Conservation (phyloP, 2,329 filamentous ascomycete species). For the Epichloe elymi region DNA sequence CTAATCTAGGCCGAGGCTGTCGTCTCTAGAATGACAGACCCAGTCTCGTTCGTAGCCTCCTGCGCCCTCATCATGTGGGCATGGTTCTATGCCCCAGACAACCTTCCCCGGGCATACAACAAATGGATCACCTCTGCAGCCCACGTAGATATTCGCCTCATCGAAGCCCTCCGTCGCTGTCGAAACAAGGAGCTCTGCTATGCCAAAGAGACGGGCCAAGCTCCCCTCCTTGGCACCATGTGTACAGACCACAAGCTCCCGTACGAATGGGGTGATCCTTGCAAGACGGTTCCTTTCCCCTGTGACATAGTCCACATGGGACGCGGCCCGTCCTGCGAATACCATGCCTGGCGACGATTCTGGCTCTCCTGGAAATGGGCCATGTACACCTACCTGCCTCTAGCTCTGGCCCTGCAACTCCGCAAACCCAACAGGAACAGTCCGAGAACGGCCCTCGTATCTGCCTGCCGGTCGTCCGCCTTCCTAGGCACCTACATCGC, state of each 20-base stretch:
- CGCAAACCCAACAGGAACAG: constrained; percentile 31
- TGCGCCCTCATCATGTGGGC: constrained; percentile 75
- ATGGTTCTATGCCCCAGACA: constrained; percentile 66
- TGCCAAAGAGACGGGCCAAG: constrained; percentile 58
- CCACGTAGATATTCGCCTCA: constrained; percentile 58
- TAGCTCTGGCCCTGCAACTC: constrained; percentile 55
- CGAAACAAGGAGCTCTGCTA: constrained; percentile 53
- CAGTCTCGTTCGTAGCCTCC: constrained; percentile 57
- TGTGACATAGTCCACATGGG: constrained; percentile 81
- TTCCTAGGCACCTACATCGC: constrained; percentile 69
- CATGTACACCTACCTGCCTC: constrained; percentile 62
- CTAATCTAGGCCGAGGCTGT: constrained; percentile 17
- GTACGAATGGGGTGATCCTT: constrained; percentile 58
- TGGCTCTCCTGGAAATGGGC: constrained; percentile 58
- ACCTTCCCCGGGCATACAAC: constrained; percentile 60
- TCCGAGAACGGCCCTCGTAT: constrained; percentile 39
- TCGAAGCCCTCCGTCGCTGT: constrained; percentile 58
- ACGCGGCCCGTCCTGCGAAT: constrained; percentile 58
- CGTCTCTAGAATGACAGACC: constrained; percentile 38
- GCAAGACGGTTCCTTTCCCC: constrained; percentile 55
- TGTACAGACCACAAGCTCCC: constrained; percentile 59
- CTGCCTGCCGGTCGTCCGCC: constrained; percentile 56
- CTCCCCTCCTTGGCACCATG: constrained; percentile 56
- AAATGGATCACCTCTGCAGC: constrained; percentile 73
- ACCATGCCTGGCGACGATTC: constrained; percentile 58